Percentiles rank a stretch among this genome's conserved stretches.
Conservation (phyloP, 352 stramenopile species). For the Pythium brachiatum region DNA sequence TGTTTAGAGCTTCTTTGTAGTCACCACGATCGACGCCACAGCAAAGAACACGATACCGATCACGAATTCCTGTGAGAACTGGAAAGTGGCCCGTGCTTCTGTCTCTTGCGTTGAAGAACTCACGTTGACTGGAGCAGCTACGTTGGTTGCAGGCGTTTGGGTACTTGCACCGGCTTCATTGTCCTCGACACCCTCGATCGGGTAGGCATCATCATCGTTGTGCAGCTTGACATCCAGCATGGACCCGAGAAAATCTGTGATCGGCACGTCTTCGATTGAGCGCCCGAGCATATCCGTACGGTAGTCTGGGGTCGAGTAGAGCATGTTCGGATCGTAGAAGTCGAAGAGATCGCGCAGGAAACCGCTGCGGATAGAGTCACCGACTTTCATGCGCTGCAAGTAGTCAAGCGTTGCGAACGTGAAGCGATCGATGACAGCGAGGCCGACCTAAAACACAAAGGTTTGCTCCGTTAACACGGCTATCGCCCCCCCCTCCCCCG, state of each 20-base stretch:
- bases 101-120: background rate
- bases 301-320: slow-evolving; percentile 79
- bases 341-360: slow-evolving; percentile 71
- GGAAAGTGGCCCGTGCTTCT: slow-evolving; percentile 24
- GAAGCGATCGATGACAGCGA: slow-evolving; percentile 89
- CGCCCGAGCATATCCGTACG: slow-evolving; percentile 72
- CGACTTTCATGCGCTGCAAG: slow-evolving; percentile 81
- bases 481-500: no score
- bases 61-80: slow-evolving; percentile 50
- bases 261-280: slow-evolving; percentile 64
- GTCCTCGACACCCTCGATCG: slow-evolving; percentile 37
- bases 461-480: background rate
- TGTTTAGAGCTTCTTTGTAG: slow-evolving; percentile 34
- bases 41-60: slow-evolving; percentile 20
- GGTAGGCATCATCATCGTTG: slow-evolving; percentile 73
- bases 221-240: slow-evolving; percentile 79
- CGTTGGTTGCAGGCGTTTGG: background rate
- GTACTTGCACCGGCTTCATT: background rate
- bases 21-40: slow-evolving; percentile 32
- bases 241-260: slow-evolving; percentile 89
- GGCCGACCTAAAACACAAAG: slow-evolving; percentile 46
- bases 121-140: background rate
- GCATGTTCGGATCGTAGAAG: slow-evolving; percentile 83
- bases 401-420: slow-evolving; percentile 89
- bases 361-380: slow-evolving; percentile 60